phyloP scores from a whole-genome alignment of 192 early-diverging fungal species.

The Dimargaris cristalligena region DNA sequence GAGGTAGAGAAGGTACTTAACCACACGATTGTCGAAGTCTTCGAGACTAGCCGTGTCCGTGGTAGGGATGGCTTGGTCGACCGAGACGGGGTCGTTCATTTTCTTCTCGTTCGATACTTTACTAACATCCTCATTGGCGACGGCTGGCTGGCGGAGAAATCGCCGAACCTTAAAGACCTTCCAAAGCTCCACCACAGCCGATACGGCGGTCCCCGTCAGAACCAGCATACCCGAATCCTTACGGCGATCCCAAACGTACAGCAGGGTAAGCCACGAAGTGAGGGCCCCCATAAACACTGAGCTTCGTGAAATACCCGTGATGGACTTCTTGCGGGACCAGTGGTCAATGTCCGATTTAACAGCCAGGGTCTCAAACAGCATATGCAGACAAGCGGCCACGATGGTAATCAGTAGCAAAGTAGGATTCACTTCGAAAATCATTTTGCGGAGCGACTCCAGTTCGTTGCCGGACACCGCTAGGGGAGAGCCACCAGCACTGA shows the following conservation, averaged over 20 bases:
- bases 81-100: neutral
- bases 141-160: neutral
- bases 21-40: constrained; percentile 28
- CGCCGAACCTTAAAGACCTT: constrained; percentile 25
- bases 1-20: constrained; percentile 27
- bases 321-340: constrained; percentile 24
- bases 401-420: constrained; percentile 33
- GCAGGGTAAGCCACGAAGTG: constrained; percentile 25
- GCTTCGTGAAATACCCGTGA: constrained; percentile 29
- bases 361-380: constrained; percentile 36
- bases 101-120: neutral
- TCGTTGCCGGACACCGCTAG: constrained; percentile 24
- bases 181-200: constrained; percentile 31
- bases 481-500: constrained; percentile 18
- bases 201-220: constrained; percentile 22
- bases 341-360: constrained; percentile 37
- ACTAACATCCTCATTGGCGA: neutral
- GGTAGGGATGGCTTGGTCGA: neutral
- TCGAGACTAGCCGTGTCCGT: neutral
- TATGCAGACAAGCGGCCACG: constrained; percentile 27
- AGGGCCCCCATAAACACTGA: constrained; percentile 29
- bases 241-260: constrained; percentile 32
- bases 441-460: constrained; percentile 29
- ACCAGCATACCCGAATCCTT: constrained; percentile 33
- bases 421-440: constrained; percentile 37